These are phyloP conservation scores for Boletus barrowsii DNA, from an alignment of 768 basidiomycete species.

Conservation along the genomic window DNA sequence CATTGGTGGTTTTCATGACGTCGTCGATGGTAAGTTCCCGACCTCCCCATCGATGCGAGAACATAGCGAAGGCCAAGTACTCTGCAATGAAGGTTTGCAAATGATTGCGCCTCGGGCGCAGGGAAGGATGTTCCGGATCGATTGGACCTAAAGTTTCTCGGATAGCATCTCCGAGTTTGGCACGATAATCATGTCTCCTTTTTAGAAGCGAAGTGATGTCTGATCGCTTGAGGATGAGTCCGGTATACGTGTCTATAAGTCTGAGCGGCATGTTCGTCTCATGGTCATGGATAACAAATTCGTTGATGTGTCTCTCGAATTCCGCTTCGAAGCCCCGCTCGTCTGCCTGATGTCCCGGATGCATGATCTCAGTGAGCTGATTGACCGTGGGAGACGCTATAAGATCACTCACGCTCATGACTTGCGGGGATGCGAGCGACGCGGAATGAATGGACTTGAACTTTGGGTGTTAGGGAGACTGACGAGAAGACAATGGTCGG, in stretches of 20 bases:
- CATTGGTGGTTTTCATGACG: constrained; percentile 6
- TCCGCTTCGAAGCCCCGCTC: constrained; percentile 10
- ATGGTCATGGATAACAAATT: constrained; percentile 13
- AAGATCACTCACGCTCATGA: constrained; percentile 7
- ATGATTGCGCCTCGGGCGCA: background rate
- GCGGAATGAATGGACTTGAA: too few species aligned
- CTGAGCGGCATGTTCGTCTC: constrained; percentile 21
- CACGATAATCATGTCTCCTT: constrained; percentile 9
- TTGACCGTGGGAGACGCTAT: too few species aligned
- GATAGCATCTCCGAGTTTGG: constrained; percentile 3
- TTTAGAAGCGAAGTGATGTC: constrained; percentile 19
- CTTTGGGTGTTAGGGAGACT: too few species aligned
- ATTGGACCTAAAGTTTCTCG: background rate
- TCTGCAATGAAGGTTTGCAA: constrained; percentile 14
- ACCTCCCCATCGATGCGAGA: constrained; percentile 26
- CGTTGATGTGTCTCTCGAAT: constrained; percentile 11
- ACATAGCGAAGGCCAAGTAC: constrained; percentile 27
- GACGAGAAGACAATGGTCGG: too few species aligned
- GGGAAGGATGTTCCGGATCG: background rate
- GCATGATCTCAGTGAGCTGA: background rate
- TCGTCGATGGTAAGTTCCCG: constrained; percentile 18
- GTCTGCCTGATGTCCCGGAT: background rate
- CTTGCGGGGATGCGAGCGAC: background rate
- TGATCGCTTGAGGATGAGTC: constrained; percentile 16
- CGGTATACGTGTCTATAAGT: constrained; percentile 26